These are phyloP conservation scores for Eucalyptus pauciflora DNA, from an alignment of 345 rosid species.

Conservation along the genomic window DNA sequence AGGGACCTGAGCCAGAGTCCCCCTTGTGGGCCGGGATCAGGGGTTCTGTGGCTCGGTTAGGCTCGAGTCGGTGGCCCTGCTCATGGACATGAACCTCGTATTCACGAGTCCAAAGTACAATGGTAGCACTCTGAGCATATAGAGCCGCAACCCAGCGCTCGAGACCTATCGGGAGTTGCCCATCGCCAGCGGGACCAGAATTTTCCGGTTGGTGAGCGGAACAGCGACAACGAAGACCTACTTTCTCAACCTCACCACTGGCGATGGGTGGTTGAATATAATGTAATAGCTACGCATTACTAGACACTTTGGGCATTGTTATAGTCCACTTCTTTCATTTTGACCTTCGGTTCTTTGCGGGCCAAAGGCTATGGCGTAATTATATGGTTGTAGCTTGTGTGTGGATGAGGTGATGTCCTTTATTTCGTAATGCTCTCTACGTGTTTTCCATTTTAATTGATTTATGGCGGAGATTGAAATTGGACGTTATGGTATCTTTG, in stretches of 20 bases:
- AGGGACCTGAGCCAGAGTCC: conserved; percentile 40
- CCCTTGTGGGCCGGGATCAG: conserved; percentile 42
- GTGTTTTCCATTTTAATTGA: too few relatives aligned
- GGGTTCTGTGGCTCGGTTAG: conserved; percentile 13
- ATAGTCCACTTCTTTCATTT: too few relatives aligned
- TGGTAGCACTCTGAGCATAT: conserved; percentile 55
- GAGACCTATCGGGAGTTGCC: neutral
- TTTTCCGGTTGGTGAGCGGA: conserved; percentile 53
- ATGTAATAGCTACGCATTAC: conserved; percentile 21
- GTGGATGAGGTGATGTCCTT: too few relatives aligned
- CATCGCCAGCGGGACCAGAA: conserved; percentile 53
- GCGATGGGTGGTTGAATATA: conserved; percentile 3
- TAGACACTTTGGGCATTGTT: neutral
- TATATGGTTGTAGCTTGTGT: too few relatives aligned
- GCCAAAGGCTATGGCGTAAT: too few relatives aligned
- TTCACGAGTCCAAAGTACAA: conserved; percentile 47
- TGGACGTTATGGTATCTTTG: too few relatives aligned
- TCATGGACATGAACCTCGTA: conserved; percentile 16
- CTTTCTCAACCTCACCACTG: conserved; percentile 25
- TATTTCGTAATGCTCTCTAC: too few relatives aligned
- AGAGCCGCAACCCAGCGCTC: neutral
- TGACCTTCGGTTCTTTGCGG: too few relatives aligned
- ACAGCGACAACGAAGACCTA: conserved; percentile 42
- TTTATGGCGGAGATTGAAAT: too few relatives aligned
- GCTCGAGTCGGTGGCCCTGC: neutral